A percentile compares a stretch with the other conserved stretches of the same genome.
These are phyloP conservation scores for Cucumis cinereus DNA, from an alignment of 306 rosid species.

Conservation along the genomic window DNA sequence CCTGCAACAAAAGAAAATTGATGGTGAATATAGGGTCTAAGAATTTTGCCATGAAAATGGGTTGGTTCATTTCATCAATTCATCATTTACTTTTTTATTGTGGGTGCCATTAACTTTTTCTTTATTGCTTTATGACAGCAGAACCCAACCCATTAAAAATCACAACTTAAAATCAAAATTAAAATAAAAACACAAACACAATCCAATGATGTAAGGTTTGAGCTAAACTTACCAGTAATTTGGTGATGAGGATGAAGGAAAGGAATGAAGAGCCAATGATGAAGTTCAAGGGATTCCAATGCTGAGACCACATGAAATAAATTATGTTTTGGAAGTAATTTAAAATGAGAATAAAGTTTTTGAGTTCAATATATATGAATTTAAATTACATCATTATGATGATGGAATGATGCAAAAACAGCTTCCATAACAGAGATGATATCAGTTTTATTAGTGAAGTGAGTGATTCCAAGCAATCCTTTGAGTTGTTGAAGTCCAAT, in stretches of 20 bases:
- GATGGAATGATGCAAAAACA: conserved; percentile 30
- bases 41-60: background rate
- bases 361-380: background rate
- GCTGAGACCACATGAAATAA: background rate
- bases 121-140: background rate
- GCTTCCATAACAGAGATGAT: conserved; percentile 48
- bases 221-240: conserved; percentile 27
- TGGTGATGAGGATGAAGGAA: conserved; percentile 42
- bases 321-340: too few relatives aligned
- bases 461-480: conserved; percentile 49
- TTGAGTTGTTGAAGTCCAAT: conserved; percentile 75
- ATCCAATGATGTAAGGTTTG: too few relatives aligned
- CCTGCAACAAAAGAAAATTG: background rate
- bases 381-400: background rate
- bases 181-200: background rate
- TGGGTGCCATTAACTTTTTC: background rate
- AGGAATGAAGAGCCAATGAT: conserved; percentile 60
- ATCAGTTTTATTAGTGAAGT: conserved; percentile 60
- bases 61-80: background rate
- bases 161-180: background rate
- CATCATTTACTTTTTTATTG: background rate
- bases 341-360: background rate
- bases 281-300: conserved; percentile 65
- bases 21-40: background rate
- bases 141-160: background rate